A percentile compares a stretch with the other conserved stretches of the same genome.
Evolutionary conservation across 208 protist genomes (phyloP).

Genomic region (Trypanosomatidae sp.): DNA sequence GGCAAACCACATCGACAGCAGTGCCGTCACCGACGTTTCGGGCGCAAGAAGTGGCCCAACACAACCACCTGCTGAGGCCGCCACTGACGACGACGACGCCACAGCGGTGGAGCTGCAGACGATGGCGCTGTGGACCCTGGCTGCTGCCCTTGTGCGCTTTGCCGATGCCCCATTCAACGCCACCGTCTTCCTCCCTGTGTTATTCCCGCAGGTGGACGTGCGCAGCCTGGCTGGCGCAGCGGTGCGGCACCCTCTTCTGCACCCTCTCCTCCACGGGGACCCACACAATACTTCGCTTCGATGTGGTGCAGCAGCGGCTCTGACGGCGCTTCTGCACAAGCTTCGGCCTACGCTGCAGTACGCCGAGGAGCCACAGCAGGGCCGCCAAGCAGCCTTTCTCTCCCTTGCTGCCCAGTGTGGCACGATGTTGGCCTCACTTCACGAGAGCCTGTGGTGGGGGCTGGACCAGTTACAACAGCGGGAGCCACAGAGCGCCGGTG

Average conservation of each 20-base stretch:
- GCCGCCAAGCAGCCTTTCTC: slow-evolving; percentile 67
- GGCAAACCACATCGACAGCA: background rate
- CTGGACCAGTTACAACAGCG: slow-evolving; percentile 10
- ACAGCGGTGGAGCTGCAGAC: slow-evolving; percentile 34
- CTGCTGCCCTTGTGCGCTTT: slow-evolving; percentile 59
- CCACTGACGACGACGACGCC: background rate
- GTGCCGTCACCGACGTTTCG: background rate
- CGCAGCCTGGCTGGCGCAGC: slow-evolving; percentile 18
- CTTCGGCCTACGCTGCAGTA: slow-evolving; percentile 66
- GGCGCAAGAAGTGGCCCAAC: background rate
- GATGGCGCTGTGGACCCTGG: slow-evolving; percentile 42
- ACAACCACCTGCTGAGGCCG: background rate
- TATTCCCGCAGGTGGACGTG: slow-evolving; percentile 74
- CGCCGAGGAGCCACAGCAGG: slow-evolving; percentile 64
- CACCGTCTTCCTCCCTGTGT: slow-evolving; percentile 46
- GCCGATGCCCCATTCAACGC: slow-evolving; percentile 51
- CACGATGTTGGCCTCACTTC: slow-evolving; percentile 44
- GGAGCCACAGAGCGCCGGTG: background rate
- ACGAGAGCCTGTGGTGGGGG: slow-evolving; percentile 61
- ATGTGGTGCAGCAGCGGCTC: slow-evolving; percentile 32
- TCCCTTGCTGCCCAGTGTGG: slow-evolving; percentile 68
- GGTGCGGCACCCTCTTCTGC: slow-evolving; percentile 63
- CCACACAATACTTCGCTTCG: slow-evolving; percentile 25
- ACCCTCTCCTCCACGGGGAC: slow-evolving; percentile 52
- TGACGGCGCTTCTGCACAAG: slow-evolving; percentile 50